Evolutionary conservation across 805 yeast species (phyloP).

Genomic region (Pichia pseudocactophila): DNA sequence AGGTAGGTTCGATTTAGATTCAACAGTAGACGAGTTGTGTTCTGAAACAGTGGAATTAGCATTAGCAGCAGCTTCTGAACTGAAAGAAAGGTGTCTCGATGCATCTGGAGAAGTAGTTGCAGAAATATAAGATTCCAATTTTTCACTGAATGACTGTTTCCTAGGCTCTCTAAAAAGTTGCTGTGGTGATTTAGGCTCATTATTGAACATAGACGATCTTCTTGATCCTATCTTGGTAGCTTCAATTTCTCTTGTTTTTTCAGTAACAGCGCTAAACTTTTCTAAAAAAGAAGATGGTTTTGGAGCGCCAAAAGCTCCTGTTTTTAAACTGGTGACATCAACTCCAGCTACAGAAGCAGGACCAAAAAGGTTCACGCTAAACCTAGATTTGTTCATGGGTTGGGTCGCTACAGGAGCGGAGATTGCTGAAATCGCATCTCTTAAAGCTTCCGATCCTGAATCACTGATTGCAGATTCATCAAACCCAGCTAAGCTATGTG

Average conservation of each 20-base stretch:
- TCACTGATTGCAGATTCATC: slow-evolving; percentile 25
- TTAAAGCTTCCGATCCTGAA: slow-evolving; percentile 25
- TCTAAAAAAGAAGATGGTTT: slow-evolving; percentile 40
- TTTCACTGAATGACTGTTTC: slow-evolving; percentile 48
- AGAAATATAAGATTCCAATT: slow-evolving; percentile 46
- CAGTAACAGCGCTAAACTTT: slow-evolving; percentile 57
- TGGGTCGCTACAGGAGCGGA: slow-evolving; percentile 23
- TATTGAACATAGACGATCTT: slow-evolving; percentile 43
- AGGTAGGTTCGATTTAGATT: slow-evolving; percentile 13
- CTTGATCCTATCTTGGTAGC: slow-evolving; percentile 30
- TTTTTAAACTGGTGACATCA: slow-evolving; percentile 25
- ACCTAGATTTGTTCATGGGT: slow-evolving; percentile 22
- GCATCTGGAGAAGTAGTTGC: slow-evolving; percentile 22
- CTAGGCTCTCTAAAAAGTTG: slow-evolving; percentile 26
- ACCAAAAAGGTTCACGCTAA: slow-evolving; percentile 36
- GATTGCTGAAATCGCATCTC: slow-evolving; percentile 26
- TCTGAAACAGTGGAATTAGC: slow-evolving; percentile 21
- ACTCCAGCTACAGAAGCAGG: slow-evolving; percentile 51
- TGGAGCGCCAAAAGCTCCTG: slow-evolving; percentile 9
- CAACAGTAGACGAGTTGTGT: slow-evolving; percentile 27
- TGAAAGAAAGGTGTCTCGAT: slow-evolving; percentile 24
- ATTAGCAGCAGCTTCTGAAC: slow-evolving; percentile 19
- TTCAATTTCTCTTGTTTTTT: slow-evolving; percentile 61
- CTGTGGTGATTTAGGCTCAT: slow-evolving; percentile 25
- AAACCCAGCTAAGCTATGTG: slow-evolving; percentile 10